A percentile compares a stretch with the other conserved stretches of the same genome.
These are phyloP conservation scores for Metrosideros polymorpha DNA, from an alignment of 441 rosid genomes.

Conservation along the genomic window DNA sequence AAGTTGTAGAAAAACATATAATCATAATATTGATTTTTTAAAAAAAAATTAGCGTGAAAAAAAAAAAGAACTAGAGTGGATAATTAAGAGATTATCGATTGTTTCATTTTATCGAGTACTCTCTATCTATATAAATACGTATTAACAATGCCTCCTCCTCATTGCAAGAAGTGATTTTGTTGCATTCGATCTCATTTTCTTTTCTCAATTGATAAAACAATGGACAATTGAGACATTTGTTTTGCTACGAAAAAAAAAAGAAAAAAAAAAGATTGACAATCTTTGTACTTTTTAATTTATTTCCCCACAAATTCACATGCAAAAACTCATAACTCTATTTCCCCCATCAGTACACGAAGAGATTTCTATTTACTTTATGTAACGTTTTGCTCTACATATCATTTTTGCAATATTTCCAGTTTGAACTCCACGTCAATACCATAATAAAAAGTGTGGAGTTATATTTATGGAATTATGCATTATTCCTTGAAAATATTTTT, in stretches of 20 bases:
- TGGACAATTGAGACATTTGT: background rate
- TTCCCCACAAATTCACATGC: background rate
- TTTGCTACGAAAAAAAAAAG: too few relatives aligned
- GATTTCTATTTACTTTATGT: background rate
- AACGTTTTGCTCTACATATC: too few relatives aligned
- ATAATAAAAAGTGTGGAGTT: background rate
- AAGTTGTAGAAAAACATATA: too few relatives aligned
- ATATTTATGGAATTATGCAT: fast-evolving
- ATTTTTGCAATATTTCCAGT: background rate
- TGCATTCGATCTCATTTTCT: background rate
- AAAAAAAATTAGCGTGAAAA: background rate
- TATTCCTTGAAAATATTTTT: background rate
- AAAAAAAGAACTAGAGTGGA: background rate
- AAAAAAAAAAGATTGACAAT: background rate
- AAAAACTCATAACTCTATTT: background rate
- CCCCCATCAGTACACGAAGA: fast-evolving
- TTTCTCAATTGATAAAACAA: background rate
- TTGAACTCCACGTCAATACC: background rate
- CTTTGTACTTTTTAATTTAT: background rate
- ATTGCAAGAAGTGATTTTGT: fast-evolving
- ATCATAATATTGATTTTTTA: background rate
- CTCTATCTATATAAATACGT: background rate
- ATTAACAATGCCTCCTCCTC: fast-evolving
- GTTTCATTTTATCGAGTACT: background rate
- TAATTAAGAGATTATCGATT: background rate